Evolutionary conservation across 2,329 filamentous ascomycete species (phyloP).

Genomic region (Penicillium sp.): DNA sequence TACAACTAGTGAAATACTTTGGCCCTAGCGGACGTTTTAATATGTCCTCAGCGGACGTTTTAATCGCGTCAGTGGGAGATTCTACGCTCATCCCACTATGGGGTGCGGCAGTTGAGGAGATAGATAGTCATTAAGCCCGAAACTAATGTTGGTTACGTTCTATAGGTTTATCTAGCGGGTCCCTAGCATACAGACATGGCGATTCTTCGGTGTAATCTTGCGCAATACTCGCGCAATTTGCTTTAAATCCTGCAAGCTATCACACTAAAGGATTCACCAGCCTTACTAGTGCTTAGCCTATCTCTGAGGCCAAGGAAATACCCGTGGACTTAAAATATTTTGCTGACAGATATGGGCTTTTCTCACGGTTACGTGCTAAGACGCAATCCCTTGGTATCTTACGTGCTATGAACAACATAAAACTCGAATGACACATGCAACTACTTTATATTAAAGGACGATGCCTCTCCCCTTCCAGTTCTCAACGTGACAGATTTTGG

Average conservation of each 20-base stretch:
- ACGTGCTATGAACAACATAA: slow-evolving; percentile 7
- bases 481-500: background rate
- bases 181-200: background rate
- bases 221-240: slow-evolving; percentile 2
- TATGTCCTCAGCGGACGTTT: slow-evolving; percentile 3
- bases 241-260: background rate
- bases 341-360: background rate
- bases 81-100: background rate
- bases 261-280: background rate
- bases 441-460: background rate
- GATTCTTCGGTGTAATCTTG: background rate
- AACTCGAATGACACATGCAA: background rate
- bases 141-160: background rate
- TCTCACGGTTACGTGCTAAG: slow-evolving; percentile 6
- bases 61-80: background rate
- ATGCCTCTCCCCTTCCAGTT: background rate
- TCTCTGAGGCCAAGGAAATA: background rate
- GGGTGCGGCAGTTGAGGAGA: background rate
- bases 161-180: background rate
- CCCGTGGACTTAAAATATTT: background rate
- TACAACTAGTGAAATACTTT: background rate
- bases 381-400: background rate
- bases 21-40: background rate
- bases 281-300: background rate
- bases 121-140: background rate